These are phyloP conservation scores for Yamadazyma endophytica DNA, from an alignment of 805 yeast genomes.

Conservation along the genomic window DNA sequence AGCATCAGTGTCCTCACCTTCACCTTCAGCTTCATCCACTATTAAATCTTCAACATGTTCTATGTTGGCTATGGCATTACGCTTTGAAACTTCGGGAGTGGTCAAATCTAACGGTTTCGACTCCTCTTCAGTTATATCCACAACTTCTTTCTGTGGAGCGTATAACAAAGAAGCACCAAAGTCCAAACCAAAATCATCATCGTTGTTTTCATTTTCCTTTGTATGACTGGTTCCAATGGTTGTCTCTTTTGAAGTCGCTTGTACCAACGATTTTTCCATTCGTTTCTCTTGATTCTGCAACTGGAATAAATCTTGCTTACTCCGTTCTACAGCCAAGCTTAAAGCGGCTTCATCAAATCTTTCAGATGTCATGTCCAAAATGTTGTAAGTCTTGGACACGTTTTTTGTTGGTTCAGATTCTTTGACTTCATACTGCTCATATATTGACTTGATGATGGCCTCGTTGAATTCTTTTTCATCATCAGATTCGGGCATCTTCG, in stretches of 20 bases:
- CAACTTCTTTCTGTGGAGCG: constrained; percentile 1
- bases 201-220: not conserved
- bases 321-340: constrained; percentile 43
- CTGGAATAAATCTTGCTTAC: constrained; percentile 37
- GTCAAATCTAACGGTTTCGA: not conserved
- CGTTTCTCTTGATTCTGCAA: constrained; percentile 21
- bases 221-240: not conserved
- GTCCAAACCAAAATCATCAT: constrained; percentile 7
- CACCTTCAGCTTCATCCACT: constrained; percentile 7
- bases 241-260: not conserved
- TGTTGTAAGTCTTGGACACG: not conserved
- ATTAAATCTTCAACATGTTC: constrained; percentile 7
- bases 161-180: constrained; percentile 21
- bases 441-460: constrained; percentile 35
- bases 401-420: constrained; percentile 4
- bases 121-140: constrained; percentile 1
- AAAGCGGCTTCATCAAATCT: constrained; percentile 29
- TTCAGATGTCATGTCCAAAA: too few species aligned
- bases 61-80: constrained; percentile 1
- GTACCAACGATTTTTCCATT: not conserved
- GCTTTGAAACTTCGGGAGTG: too few species aligned
- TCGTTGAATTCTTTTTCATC: constrained; percentile 23
- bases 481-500: constrained; percentile 20
- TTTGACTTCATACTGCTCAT: constrained; percentile 22
- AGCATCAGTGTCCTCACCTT: constrained; percentile 6